These are phyloP conservation scores for Casuarina cunninghamiana DNA, from an alignment of 306 rosid species.

Conservation along the genomic window DNA sequence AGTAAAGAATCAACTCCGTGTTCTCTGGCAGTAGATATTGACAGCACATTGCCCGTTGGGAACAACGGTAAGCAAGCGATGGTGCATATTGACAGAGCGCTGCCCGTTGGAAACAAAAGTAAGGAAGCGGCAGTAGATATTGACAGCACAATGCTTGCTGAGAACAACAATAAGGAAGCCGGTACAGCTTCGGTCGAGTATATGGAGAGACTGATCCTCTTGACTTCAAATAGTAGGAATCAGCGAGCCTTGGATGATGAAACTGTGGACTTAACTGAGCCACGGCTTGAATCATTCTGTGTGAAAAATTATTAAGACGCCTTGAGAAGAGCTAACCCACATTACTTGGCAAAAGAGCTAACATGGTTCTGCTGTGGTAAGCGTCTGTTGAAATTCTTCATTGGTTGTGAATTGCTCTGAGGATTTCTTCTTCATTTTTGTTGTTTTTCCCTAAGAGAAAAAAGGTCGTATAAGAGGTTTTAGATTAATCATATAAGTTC, in stretches of 20 bases:
- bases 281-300: slow-evolving; percentile 78
- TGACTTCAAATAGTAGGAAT: slow-evolving; percentile 51
- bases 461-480: slow-evolving; percentile 28
- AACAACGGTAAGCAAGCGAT: neutral
- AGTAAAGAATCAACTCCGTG: slow-evolving; percentile 29
- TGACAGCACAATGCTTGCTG: slow-evolving; percentile 38
- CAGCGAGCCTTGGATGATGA: slow-evolving; percentile 60
- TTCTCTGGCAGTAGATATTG: slow-evolving; percentile 45
- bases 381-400: slow-evolving; percentile 5
- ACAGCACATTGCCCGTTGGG: slow-evolving; percentile 35
- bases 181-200: slow-evolving; percentile 44
- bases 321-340: slow-evolving; percentile 19
- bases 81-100: slow-evolving; percentile 37
- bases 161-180: slow-evolving; percentile 30
- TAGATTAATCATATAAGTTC: slow-evolving; percentile 21
- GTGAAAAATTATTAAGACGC: slow-evolving; percentile 35
- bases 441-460: slow-evolving; percentile 14
- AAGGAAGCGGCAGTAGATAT: slow-evolving; percentile 39
- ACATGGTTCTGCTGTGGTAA: neutral
- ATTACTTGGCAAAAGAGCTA: slow-evolving; percentile 10
- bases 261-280: slow-evolving; percentile 78
- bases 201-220: slow-evolving; percentile 51
- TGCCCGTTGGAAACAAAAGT: slow-evolving; percentile 30
- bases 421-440: neutral
- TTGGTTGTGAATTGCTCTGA: slow-evolving; percentile 5